Base-by-base conservation (phyloP, 1,284 basidiomycete species). In the Moesziomyces sp. region DNA sequence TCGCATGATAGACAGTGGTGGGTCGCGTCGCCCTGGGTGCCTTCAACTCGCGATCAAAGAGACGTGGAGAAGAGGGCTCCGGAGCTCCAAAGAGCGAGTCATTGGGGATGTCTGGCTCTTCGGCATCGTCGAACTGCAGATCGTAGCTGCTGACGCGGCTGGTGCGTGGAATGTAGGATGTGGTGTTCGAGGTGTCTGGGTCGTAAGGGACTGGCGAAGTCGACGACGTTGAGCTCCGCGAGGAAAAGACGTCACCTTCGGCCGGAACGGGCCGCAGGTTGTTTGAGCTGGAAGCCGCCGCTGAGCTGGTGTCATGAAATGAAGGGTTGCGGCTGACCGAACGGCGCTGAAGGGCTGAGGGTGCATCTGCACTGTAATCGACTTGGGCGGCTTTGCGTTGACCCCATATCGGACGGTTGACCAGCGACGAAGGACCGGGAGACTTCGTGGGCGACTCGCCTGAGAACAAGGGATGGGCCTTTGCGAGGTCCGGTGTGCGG, bases 381-480 rank as follows among this genome's bases (percentile, higher is more conserved):
- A 68, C 54, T 4, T 55, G 38, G 3, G 59, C 43, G 16, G 58
- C 64, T 35, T 73, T 73, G 21, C 70, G 57, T 45, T 74, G 71
- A 35, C 65, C 71, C 71, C 71, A 74, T n/a, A 74, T 59, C 4
- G 71, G 65, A 5, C 71, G 60, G 43, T 74, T 74, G 51, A 74
- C 71, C 18, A 74, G 61, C 18, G 71, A 73, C 6, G 70, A 53
- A 1, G 71, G 61, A 9, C 54, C 61, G 21, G 71, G 65, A 26
- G 65, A 68, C 51, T 65, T 65, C 14, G 71, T 65, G n/a, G 65
- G 66, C 24, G 65, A 68, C 21, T 74, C 71, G 54, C 62, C 65
- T 9, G 61, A 49, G 44, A 74, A 69, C 28, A 74, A 61, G 13
- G 71, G 71, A 59, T 74, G 71, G 3, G 71, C 54, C 24, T 58